Base-by-base conservation (phyloP, 2,329 filamentous ascomycete species). In the Phaeosphaeriaceae sp. region DNA sequence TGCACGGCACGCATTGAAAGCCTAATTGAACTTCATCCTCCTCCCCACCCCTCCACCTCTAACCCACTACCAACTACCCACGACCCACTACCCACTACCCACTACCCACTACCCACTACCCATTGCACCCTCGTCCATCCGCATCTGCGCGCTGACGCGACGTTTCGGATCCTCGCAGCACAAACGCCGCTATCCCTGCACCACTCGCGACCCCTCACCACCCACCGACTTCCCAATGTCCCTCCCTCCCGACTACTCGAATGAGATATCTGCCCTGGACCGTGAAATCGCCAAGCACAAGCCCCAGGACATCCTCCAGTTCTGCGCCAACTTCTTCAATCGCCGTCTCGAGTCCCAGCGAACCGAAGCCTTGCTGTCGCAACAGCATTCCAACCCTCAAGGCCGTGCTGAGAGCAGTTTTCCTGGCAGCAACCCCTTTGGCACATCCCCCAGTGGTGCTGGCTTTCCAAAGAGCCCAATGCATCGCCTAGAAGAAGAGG, bases 401-500 rank as follows among this genome's bases (percentile, higher is more conserved):
- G 72, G 70, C 66, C 67, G 70, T 67, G 86, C 90, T 61, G 85
- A 86, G 72, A 86, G 83, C 66, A 85, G 80, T 65, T 94, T 95
- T 75, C 88, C 88, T 50, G 91, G 89, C 73, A 80, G 79, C 74
- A 94, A 92, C 74, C 90, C 89, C 29, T 92, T 92, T 64, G 87
- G 88, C 63, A 71, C 69, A 35, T 66, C 69, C 39, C 70, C 72
- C 61, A 72, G 66, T 61, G 59, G 58, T 49, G 63, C 60, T 50
- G 77, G 76, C 56, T 76, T 79, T 56, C 79, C 76, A 63, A 72
- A 68, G 64, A 56, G 73, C 50, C 71, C 72, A 62, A 83, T 83
- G 74, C 82, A 81, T 55, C 84, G 89, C 54, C 86, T 93, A 50
- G 78, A 82, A 51, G 91, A 95, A 75, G 91, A 95, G 66, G 91